These are phyloP conservation scores for Amanita rubescens DNA, from an alignment of 768 basidiomycete species.

Conservation along the genomic window DNA sequence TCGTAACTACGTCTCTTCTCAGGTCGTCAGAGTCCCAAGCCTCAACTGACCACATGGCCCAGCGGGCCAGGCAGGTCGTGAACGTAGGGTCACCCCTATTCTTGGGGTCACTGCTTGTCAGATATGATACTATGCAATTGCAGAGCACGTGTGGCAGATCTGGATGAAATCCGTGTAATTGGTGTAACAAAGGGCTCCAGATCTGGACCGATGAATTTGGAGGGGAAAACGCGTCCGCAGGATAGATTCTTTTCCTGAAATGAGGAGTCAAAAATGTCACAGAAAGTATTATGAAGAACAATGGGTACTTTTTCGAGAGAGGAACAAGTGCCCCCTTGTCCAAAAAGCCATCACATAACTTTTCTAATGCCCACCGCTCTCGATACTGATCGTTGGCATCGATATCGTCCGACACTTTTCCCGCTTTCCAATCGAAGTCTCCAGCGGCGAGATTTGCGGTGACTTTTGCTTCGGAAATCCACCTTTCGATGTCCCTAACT, in stretches of 20 bases:
- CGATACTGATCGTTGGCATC: constrained; percentile 37
- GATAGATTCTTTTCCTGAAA: constrained; percentile 48
- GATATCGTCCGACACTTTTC: constrained; percentile 18
- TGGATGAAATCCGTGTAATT: constrained; percentile 49
- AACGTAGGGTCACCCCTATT: constrained; percentile 34
- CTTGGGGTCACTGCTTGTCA: constrained; percentile 18
- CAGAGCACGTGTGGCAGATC: constrained; percentile 45
- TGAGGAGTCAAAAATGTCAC: not conserved
- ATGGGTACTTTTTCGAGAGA: constrained; percentile 67
- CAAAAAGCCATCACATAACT: constrained; percentile 57
- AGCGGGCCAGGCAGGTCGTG: constrained; percentile 55
- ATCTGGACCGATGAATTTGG: constrained; percentile 44
- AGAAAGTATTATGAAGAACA: constrained; percentile 17
- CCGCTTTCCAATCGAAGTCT: constrained; percentile 40
- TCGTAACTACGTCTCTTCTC: constrained; percentile 36
- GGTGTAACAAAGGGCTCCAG: constrained; percentile 60
- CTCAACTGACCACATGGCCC: constrained; percentile 58
- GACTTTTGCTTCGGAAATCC: constrained; percentile 69
- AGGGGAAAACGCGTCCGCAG: constrained; percentile 38
- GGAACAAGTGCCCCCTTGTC: constrained; percentile 76
- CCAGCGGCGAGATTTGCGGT: constrained; percentile 45
- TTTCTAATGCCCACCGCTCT: constrained; percentile 63
- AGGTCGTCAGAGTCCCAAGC: constrained; percentile 31
- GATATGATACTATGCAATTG: constrained; percentile 32
- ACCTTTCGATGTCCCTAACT: constrained; percentile 63